Base-by-base conservation (phyloP, 192 early-diverging fungal genomes). In the Umbelopsis vinacea region DNA sequence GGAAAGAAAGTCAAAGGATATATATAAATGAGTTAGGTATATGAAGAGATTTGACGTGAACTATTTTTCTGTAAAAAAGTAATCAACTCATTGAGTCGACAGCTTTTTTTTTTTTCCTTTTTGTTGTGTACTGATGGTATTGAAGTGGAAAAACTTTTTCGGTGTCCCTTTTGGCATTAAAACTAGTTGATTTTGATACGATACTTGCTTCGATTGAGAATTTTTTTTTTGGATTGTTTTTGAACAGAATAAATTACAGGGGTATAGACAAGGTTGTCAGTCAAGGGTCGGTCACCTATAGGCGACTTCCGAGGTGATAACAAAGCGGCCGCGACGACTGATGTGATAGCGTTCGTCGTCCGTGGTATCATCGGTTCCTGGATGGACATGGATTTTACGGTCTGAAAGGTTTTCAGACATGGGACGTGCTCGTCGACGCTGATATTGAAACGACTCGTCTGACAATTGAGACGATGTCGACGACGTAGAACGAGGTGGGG, bases 351-450 rank as follows among this genome's bases (percentile, higher is more conserved):
- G 57, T 37, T 63, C 57, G 14, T 63, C 57, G 33, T 63, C 57
- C 2, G 40, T 43, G 33, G 57, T 63, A 8, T 63, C 33, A n/a
- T 35, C 33, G 29, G 12, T 63, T 3, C 29, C 29, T 4, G 26
- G 19, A 17, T 3, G 4, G 15, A 63, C 33, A 14, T 19, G 17
- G 29, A 14, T 1, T 4, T 63, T 63, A 29, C 57, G 57, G 19
- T 63, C 57, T 4, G 57, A 63, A 3, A 63, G 57, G n/a, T 63
- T 63, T 37, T 63, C 57, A 37, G 57, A 63, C 57, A 63, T 63
- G 33, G 57, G 57, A 15, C 57, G 57, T 8, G 26, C 4, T 11
- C 33, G 26, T 29, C 57, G 26, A n/a, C 57, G 29, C 14, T 37
- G 33, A 0, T 22, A 5, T 6, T 22, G 23, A 35, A 37, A 35